Evolutionary conservation across 2,329 filamentous ascomycete species (phyloP), one percentile per base, ranked within the genome.

Genomic region (Bipolaris gigantea): DNA sequence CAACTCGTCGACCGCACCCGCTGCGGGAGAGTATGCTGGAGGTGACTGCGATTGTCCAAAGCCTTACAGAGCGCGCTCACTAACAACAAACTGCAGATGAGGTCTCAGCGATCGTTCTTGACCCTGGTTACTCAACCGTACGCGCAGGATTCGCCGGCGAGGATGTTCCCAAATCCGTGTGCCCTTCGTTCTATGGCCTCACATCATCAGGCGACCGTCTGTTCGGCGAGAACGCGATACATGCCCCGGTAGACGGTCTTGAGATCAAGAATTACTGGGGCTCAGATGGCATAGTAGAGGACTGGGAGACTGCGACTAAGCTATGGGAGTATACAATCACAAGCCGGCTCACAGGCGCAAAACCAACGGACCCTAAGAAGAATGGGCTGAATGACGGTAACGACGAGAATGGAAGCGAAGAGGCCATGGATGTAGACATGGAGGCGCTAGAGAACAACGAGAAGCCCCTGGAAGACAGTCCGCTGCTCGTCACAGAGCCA

Each of bases 81-180:
- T 67, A 40, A 65, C 67, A n/a, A 5, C 8, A 13, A 13, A 2
- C 3, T 27, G 30, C 44, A 96, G 94, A 99, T 81, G 94, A 99
- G 80, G 92, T 99, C 62, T 95, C 92, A 33, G 95, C 95, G 48
- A 89, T 99, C 65, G 90, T 99, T 34, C 90, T 99, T 71, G 94
- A 99, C 73, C 90, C 94, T 3, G 94, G 95, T 58, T 97, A 92
- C 79, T 90, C 89, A 71, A 88, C 86, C 64, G 92, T 90, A 36
- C 92, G 95, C 76, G 94, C 92, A 56, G 94, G 94, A 54, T 99
- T 97, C 71, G 95, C 95, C 11, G 94, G 95, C 71, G 95, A 99
- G 83, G 94, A 99, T 77, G 89, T 92, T 0, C 94, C 94, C 65
- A 97, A 97, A 80, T 92, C 90, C 27, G 87, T 97, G 53, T 83